phyloP scores from a whole-genome alignment of 2,329 filamentous ascomycete genomes.

The Pseudogymnoascus sp. region DNA sequence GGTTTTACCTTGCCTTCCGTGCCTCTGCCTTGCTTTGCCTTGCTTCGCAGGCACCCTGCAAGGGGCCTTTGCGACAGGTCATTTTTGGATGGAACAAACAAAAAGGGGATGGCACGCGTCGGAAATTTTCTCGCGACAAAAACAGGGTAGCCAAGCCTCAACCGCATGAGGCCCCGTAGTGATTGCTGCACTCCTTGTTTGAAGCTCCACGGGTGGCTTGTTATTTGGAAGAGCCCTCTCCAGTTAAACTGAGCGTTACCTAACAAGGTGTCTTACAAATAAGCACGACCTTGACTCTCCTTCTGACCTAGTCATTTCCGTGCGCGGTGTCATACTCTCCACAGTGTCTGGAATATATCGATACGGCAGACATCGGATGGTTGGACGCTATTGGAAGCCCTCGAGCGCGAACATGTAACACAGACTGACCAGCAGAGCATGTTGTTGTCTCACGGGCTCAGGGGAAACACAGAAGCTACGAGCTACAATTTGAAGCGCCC shows the following conservation, averaged over 20 bases:
- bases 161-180: neutral
- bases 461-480: neutral
- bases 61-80: neutral
- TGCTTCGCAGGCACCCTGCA: neutral
- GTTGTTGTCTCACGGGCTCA: neutral
- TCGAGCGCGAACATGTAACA: neutral
- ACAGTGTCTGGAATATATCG: neutral
- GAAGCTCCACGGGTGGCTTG: neutral
- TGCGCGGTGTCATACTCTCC: neutral
- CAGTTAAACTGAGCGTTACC: neutral
- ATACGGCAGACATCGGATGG: neutral
- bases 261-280: neutral
- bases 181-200: neutral
- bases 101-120: neutral
- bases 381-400: neutral
- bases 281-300: neutral
- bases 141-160: conserved; percentile 2
- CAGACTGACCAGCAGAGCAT: neutral
- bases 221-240: neutral
- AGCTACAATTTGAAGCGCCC: neutral
- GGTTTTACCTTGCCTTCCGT: neutral
- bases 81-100: neutral
- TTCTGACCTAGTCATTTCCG: neutral
- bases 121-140: neutral
- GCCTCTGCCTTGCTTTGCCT: neutral